Conservation (phyloP, 2,329 filamentous ascomycete species). For the Cytospora piceae region DNA sequence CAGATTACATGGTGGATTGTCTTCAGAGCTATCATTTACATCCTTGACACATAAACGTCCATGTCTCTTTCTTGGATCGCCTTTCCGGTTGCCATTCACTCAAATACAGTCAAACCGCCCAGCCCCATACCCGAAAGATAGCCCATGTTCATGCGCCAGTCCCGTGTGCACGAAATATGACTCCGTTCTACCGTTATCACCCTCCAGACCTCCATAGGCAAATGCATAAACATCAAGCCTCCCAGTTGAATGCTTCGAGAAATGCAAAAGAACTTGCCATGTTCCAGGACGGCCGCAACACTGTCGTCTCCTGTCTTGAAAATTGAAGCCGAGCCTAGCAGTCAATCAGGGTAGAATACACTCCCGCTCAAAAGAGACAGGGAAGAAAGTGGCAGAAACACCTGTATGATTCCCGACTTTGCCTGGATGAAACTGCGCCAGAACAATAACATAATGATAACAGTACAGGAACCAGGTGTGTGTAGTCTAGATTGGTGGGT, state of each 20-base stretch:
- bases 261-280: constrained; percentile 16
- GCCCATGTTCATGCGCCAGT: neutral
- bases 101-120: neutral
- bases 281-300: neutral
- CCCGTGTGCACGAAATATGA: neutral
- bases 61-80: neutral
- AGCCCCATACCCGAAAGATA: neutral
- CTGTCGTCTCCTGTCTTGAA: neutral
- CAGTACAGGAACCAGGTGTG: neutral
- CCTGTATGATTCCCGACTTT: too few species aligned
- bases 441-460: neutral
- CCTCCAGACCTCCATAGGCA: constrained; percentile 1
- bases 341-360: neutral
- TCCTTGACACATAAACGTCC: neutral
- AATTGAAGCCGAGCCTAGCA: neutral
- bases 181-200: neutral
- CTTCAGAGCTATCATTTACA: neutral
- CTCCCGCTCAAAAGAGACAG: neutral
- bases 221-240: constrained; percentile 12
- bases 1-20: neutral
- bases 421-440: too few species aligned
- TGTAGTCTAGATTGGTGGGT: constrained; percentile 7
- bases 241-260: neutral
- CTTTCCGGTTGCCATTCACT: neutral
- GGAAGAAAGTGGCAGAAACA: neutral